These are phyloP conservation scores for Liriodendron chinense DNA, from an alignment of 164 flowering plant species.

Conservation along the genomic window DNA sequence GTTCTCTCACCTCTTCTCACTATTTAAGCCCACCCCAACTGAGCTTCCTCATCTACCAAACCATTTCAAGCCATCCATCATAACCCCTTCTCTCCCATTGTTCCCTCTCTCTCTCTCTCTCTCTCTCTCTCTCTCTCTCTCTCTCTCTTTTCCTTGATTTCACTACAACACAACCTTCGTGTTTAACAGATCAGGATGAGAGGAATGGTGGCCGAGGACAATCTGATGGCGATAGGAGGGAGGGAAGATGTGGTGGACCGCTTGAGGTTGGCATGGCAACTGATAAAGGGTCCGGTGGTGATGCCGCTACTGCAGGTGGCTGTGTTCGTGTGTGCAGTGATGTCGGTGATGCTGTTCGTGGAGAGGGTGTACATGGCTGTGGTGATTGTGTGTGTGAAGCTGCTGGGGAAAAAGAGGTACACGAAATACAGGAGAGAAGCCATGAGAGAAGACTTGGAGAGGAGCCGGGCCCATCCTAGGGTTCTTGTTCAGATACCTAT, in stretches of 20 bases:
- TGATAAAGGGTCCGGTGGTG: constrained; percentile 33
- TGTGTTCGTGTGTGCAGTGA: constrained; percentile 39
- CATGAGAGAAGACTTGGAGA: constrained; percentile 46
- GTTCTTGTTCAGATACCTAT: constrained; percentile 72
- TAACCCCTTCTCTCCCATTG: background rate
- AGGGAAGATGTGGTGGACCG: constrained; percentile 21
- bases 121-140: background rate
- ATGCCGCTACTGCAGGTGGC: constrained; percentile 34
- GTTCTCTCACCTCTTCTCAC: background rate
- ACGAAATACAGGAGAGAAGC: constrained; percentile 41
- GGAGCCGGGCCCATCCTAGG: constrained; percentile 37
- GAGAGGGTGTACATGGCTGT: constrained; percentile 63
- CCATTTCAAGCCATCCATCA: background rate
- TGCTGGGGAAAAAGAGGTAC: constrained; percentile 41
- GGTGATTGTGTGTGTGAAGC: constrained; percentile 42
- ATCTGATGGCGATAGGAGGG: constrained; percentile 15
- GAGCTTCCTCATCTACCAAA: background rate
- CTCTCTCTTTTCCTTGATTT: background rate
- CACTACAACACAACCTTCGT: background rate
- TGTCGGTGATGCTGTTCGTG: constrained; percentile 64
- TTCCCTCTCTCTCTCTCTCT: background rate
- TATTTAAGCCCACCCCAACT: background rate
- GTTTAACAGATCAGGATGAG: constrained; percentile 21
- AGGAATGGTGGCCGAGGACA: constrained; percentile 12
- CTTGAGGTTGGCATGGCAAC: constrained; percentile 31